Evolutionary conservation across 768 basidiomycete genomes (phyloP).

Genomic region (Trametes elegans): DNA sequence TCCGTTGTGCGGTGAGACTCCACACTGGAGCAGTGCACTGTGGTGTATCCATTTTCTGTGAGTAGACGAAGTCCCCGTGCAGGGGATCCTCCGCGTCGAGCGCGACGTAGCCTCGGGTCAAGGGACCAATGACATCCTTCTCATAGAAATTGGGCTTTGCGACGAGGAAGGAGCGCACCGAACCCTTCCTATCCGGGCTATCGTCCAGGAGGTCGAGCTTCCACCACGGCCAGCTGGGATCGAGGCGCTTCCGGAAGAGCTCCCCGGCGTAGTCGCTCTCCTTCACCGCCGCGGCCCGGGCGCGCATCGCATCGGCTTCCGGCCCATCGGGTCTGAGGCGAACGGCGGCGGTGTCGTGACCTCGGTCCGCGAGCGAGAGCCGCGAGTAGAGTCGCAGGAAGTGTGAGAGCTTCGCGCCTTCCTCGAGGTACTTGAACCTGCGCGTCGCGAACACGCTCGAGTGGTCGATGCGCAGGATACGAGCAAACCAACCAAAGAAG

Average conservation of each 20-base stretch:
- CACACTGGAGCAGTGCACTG: too few species aligned
- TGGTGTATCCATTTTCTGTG: too few species aligned
- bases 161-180: neutral
- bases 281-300: neutral
- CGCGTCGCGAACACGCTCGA: neutral
- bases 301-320: neutral
- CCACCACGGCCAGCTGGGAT: neutral
- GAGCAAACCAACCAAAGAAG: neutral
- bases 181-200: neutral
- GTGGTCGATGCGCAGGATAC: slow-evolving; percentile 1
- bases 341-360: neutral
- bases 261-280: neutral
- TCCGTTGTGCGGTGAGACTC: too few species aligned
- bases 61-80: neutral
- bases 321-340: neutral
- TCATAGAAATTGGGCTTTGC: neutral
- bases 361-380: neutral
- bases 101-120: slow-evolving; percentile 1
- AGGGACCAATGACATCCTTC: neutral
- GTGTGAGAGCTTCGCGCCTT: neutral
- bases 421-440: slow-evolving; percentile 2
- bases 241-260: neutral
- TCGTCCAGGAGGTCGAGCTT: neutral
- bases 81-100: neutral
- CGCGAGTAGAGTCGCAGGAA: slow-evolving; percentile 1